phyloP scores from a whole-genome alignment of 257 asterid species.

The Ajuga chamaepitys region DNA sequence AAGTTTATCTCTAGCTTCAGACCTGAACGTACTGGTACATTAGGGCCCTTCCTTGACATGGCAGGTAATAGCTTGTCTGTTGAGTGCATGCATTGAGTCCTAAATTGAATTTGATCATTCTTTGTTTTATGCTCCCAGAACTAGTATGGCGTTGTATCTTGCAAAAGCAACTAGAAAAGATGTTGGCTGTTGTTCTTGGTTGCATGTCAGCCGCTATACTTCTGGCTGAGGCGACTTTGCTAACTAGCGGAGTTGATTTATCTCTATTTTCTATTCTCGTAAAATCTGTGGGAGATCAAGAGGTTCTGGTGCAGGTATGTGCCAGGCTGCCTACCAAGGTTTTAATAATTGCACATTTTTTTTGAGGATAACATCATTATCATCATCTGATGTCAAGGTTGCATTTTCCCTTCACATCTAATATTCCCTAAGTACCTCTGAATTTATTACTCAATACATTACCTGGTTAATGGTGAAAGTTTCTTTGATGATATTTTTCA shows the following conservation, averaged over 20 bases:
- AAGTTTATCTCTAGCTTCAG: conserved; percentile 85
- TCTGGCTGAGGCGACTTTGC: conserved; percentile 94
- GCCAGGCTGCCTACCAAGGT: conserved; percentile 5
- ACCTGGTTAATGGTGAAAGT: background rate
- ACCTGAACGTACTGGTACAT: conserved; percentile 59
- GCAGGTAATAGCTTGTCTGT: conserved; percentile 42
- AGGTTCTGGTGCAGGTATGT: conserved; percentile 92
- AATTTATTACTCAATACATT: background rate
- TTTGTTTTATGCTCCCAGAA: conserved; percentile 43
- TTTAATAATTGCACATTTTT: conserved; percentile 5
- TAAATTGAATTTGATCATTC: conserved; percentile 4
- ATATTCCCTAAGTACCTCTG: background rate
- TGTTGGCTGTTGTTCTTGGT: conserved; percentile 78
- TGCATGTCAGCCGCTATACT: conserved; percentile 93
- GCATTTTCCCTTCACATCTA: background rate
- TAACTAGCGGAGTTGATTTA: conserved; percentile 92
- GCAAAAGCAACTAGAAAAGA: conserved; percentile 61
- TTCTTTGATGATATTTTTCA: background rate
- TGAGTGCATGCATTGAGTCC: background rate
- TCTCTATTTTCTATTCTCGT: conserved; percentile 85
- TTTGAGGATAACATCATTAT: background rate
- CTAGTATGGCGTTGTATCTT: conserved; percentile 87
- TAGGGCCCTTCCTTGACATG: conserved; percentile 66
- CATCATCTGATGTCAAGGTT: background rate
- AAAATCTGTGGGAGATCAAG: conserved; percentile 81